Evolutionary conservation across 495 filamentous ascomycete species (phyloP).

Genomic region (Cudoniella acicularis): DNA sequence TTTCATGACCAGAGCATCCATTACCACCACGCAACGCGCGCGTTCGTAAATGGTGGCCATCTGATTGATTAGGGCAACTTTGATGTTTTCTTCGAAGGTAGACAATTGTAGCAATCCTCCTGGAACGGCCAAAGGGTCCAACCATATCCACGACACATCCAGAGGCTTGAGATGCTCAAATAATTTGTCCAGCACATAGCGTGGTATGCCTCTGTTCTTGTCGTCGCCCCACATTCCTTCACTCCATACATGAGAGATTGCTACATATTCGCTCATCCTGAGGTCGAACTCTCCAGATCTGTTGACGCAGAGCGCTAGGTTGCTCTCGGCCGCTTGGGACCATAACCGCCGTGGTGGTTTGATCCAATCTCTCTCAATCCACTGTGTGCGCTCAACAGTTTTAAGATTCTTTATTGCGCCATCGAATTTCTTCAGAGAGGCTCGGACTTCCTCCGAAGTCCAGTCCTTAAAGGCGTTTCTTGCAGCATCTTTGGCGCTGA

Average conservation of each 20-base stretch:
- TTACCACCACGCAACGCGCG: not conserved
- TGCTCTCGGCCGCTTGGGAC: not conserved
- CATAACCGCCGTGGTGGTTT: not conserved
- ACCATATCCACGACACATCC: not conserved
- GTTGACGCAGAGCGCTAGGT: not conserved
- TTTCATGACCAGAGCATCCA: not conserved
- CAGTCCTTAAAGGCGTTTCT: not conserved
- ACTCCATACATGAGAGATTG: not conserved
- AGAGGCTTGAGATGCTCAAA: not conserved
- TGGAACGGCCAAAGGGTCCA: not conserved
- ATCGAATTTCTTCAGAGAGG: not conserved
- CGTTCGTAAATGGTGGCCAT: not conserved
- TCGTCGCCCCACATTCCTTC: not conserved
- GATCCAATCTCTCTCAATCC: not conserved
- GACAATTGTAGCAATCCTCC: not conserved
- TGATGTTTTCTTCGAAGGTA: not conserved
- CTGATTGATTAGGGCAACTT: not conserved
- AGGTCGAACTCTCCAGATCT: not conserved
- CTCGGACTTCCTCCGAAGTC: not conserved
- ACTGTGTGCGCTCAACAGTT: not conserved
- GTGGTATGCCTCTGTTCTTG: not conserved
- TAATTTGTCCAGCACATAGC: not conserved
- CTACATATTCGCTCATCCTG: not conserved
- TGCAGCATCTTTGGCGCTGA: not conserved
- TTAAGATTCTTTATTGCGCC: not conserved